A percentile compares a stretch with the other conserved stretches of the same genome.
These are phyloP conservation scores for Danielia oregonensis DNA, from an alignment of 805 yeast species.

Conservation along the genomic window DNA sequence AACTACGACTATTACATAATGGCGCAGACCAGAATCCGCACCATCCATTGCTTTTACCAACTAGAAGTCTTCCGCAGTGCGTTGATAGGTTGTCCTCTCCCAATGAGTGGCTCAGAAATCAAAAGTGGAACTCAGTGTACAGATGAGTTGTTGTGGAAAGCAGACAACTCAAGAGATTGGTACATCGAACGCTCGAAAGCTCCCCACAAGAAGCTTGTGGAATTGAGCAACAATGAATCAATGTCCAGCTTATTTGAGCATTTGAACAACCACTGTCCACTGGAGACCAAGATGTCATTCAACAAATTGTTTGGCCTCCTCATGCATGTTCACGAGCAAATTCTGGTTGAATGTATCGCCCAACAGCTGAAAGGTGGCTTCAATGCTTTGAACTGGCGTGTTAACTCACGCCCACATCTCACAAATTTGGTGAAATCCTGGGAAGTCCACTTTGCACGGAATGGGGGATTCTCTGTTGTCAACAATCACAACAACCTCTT, in stretches of 20 bases:
- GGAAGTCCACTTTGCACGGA: conserved; percentile 60
- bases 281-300: conserved; percentile 39
- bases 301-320: conserved; percentile 53
- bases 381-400: conserved; percentile 61
- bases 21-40: conserved; percentile 54
- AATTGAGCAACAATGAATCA: conserved; percentile 53
- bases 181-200: conserved; percentile 17
- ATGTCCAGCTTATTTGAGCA: conserved; percentile 45
- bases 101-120: conserved; percentile 39
- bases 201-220: conserved; percentile 34
- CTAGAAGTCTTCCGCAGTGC: conserved; percentile 46
- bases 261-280: conserved; percentile 35
- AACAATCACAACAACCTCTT: conserved; percentile 47
- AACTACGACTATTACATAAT: conserved; percentile 50
- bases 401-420: conserved; percentile 56
- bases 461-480: conserved; percentile 60
- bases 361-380: conserved; percentile 25
- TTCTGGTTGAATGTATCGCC: conserved; percentile 33
- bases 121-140: conserved; percentile 64
- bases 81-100: conserved; percentile 39
- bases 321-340: conserved; percentile 64
- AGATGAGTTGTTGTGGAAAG: conserved; percentile 57
- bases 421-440: conserved; percentile 58
- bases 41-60: conserved; percentile 49
- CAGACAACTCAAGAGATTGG: conserved; percentile 53